Evolutionary conservation across 164 flowering plant species (phyloP), one percentile per base, ranked within the genome.

Genomic region (Santalum album): DNA sequence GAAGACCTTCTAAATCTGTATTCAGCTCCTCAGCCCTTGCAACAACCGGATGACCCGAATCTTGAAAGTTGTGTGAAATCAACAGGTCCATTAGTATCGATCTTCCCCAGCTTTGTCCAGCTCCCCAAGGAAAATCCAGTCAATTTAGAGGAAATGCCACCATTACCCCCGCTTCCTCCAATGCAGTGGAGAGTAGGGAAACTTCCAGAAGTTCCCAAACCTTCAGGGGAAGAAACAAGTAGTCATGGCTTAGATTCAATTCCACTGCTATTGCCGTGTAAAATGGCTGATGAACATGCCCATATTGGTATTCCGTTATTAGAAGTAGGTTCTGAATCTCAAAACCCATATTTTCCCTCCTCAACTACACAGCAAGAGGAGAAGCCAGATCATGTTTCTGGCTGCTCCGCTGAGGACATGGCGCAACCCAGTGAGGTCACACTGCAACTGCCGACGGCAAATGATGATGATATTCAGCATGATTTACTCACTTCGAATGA

Each of bases 81-180:
- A n/a, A 19, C n/a, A 16, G 27, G 43, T 63, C 52, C 59, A 22
- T 55, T 48, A 24, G 36, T 34, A 51, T 25, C 73, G 25, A 27
- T 36, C 25, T 25, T 59, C 51, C 72, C 76, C 49, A 32, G 49
- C 38, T 54, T 58, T 59, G 56, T 46, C 36, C 25, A 60, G 44
- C 60, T 49, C 27, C 60, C 74, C 43, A 66, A 66, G 44, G 55
- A 60, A 53, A 22, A 51, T 53, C 63, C 59, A 44, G 63, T 49
- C 40, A 64, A 48, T 44, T 32, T 58, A 46, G 80, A 62, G 51
- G 83, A 76, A 54, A 64, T 76, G 71, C 96, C 99, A 39, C 86
- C 91, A 29, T 66, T 92, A 73, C 95, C 98, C 40, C 97, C 98
- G 25, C 81, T 86, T 58, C 96, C 99, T 59, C 99, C 97, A 23